Conservation (phyloP, 768 basidiomycete species). For the Phylloporus rhodoxanthus region DNA sequence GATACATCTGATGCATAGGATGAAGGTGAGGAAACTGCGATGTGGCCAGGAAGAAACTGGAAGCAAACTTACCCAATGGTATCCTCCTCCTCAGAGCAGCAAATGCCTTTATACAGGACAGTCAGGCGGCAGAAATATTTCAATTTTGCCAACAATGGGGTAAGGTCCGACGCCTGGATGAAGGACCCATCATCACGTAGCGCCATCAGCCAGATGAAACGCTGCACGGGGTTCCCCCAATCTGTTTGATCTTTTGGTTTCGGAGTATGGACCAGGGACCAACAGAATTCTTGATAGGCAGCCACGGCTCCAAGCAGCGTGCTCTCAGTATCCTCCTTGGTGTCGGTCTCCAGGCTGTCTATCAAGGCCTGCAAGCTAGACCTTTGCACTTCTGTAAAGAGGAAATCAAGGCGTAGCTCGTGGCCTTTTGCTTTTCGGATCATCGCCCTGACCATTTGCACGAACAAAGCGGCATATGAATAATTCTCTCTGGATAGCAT, state of each 20-base stretch:
- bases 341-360: not conserved
- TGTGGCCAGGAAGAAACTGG: no score
- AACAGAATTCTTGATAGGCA: not conserved
- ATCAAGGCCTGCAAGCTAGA: not conserved
- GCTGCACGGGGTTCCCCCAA: not conserved
- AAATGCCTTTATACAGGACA: not conserved
- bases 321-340: fast-evolving
- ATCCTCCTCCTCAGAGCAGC: not conserved
- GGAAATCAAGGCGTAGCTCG: not conserved
- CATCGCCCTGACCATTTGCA: conserved; percentile 2
- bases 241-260: not conserved
- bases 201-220: conserved; percentile 4
- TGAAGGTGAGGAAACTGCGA: no score
- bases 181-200: not conserved
- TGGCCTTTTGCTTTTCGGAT: not conserved
- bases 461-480: not conserved
- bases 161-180: conserved; percentile 1
- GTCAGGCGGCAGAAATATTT: not conserved
- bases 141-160: not conserved
- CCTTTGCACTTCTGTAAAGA: not conserved
- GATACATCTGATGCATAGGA: not conserved
- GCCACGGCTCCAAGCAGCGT: not conserved
- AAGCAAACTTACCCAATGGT: not conserved
- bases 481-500: no score
- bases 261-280: not conserved